Conservation (phyloP, 1,284 basidiomycete species). For the Heterobasidion irregulare region DNA sequence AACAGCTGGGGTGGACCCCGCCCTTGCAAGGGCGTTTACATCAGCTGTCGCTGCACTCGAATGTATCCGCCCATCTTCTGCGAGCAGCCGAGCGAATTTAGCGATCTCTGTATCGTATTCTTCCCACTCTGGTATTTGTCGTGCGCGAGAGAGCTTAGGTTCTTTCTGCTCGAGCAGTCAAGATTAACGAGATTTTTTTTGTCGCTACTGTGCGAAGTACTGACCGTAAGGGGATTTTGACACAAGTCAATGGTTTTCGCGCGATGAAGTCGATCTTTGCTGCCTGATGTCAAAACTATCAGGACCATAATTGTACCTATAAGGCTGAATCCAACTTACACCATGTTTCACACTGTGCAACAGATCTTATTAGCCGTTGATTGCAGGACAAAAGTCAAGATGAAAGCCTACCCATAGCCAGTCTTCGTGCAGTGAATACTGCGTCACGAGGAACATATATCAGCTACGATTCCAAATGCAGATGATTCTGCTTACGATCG, state of each 20-base stretch:
- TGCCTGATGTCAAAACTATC: constrained; percentile 32
- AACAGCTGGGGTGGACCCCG: constrained; percentile 10
- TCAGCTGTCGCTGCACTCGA: constrained; percentile 62
- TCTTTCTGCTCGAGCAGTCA: constrained; percentile 64
- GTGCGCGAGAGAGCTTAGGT: constrained; percentile 87
- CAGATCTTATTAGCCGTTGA: neutral
- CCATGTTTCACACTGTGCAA: constrained; percentile 73
- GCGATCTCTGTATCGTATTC: constrained; percentile 81
- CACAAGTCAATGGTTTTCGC: constrained; percentile 92
- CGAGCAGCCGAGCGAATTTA: constrained; percentile 59
- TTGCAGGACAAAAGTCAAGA: neutral
- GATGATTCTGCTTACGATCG: constrained; percentile 56
- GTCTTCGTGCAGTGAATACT: constrained; percentile 83
- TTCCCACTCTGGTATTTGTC: constrained; percentile 97
- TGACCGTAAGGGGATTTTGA: constrained; percentile 84
- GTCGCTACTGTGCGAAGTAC: constrained; percentile 18
- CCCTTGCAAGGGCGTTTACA: constrained; percentile 65
- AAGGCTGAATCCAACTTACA: constrained; percentile 39
- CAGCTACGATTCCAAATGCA: constrained; percentile 2
- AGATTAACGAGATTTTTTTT: neutral
- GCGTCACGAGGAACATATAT: neutral
- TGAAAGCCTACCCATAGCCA: constrained; percentile 81
- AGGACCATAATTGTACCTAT: constrained; percentile 10
- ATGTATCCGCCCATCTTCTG: constrained; percentile 56
- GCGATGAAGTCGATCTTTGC: constrained; percentile 71